phyloP scores from a whole-genome alignment of 73 alveolate genomes.

The Paramecium bursaria region DNA sequence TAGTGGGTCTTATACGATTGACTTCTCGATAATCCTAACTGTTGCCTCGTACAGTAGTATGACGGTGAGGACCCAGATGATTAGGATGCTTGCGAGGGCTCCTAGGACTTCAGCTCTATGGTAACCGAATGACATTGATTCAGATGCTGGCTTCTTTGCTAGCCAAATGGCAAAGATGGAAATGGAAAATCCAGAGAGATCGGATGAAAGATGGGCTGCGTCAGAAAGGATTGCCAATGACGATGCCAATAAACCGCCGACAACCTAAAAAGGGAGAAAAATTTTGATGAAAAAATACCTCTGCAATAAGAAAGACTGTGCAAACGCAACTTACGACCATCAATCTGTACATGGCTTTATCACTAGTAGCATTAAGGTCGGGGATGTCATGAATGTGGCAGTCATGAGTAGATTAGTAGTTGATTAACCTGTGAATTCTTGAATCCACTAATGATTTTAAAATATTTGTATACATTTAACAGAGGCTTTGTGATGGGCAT shows the following conservation, averaged over 20 bases:
- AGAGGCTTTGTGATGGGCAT: too few relatives aligned
- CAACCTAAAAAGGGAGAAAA: neutral
- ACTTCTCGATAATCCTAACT: slow-evolving; percentile 76
- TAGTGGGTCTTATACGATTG: slow-evolving; percentile 77
- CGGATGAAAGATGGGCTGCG: slow-evolving; percentile 96
- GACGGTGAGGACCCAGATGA: slow-evolving; percentile 92
- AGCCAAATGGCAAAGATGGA: slow-evolving; percentile 85
- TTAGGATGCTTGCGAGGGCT: slow-evolving; percentile 85
- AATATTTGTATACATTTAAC: too few relatives aligned
- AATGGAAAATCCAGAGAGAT: slow-evolving; percentile 89
- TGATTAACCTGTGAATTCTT: too few relatives aligned
- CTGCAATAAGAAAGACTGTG: slow-evolving; percentile 56
- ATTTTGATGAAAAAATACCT: slow-evolving; percentile 13
- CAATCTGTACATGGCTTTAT: slow-evolving; percentile 51
- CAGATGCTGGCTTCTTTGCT: slow-evolving; percentile 84
- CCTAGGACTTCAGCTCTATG: slow-evolving; percentile 96
- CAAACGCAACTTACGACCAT: slow-evolving; percentile 37
- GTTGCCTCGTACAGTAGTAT: slow-evolving; percentile 92
- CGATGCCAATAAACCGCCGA: slow-evolving; percentile 94
- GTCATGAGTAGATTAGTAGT: too few relatives aligned
- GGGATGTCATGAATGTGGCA: slow-evolving; percentile 58
- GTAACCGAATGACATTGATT: slow-evolving; percentile 84
- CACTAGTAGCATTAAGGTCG: slow-evolving; percentile 31
- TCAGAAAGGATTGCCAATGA: slow-evolving; percentile 96
- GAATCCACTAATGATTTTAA: too few relatives aligned